phyloP scores from a whole-genome alignment of 129 eudicot species.

The Mikania micrantha region DNA sequence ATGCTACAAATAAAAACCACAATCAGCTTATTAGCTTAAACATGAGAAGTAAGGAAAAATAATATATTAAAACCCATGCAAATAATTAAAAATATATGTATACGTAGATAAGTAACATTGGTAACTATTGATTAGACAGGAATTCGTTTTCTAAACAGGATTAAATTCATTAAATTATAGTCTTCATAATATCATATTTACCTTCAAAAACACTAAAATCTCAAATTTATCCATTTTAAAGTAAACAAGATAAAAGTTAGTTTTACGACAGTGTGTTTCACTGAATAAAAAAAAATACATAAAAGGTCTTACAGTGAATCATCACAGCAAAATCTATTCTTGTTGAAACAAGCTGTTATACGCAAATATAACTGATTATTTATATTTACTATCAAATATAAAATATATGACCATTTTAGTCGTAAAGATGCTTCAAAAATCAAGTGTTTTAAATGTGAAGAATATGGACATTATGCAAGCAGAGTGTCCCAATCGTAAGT shows the following conservation, averaged over 20 bases:
- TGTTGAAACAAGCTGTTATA: neutral
- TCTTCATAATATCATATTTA: neutral
- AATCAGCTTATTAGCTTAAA: neutral
- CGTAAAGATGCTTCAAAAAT: too few relatives aligned
- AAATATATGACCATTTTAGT: too few relatives aligned
- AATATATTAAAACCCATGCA: neutral
- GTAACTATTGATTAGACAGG: neutral
- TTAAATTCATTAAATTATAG: neutral
- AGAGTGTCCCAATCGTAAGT: too few relatives aligned
- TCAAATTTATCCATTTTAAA: neutral
- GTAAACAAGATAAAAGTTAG: neutral
- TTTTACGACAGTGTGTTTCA: too few relatives aligned
- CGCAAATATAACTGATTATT: neutral
- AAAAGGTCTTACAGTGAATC: neutral
- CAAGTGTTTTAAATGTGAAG: too few relatives aligned
- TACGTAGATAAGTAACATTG: too few relatives aligned
- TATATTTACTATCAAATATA: neutral
- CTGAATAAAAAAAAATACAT: neutral
- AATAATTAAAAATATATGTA: neutral
- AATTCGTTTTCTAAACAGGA: neutral
- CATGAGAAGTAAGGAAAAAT: neutral
- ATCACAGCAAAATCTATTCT: neutral
- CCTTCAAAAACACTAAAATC: neutral
- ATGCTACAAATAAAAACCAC: conserved; percentile 24
- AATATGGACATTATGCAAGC: too few relatives aligned